Conservation (phyloP, 768 basidiomycete genomes). For the Kwoniella europaea region DNA sequence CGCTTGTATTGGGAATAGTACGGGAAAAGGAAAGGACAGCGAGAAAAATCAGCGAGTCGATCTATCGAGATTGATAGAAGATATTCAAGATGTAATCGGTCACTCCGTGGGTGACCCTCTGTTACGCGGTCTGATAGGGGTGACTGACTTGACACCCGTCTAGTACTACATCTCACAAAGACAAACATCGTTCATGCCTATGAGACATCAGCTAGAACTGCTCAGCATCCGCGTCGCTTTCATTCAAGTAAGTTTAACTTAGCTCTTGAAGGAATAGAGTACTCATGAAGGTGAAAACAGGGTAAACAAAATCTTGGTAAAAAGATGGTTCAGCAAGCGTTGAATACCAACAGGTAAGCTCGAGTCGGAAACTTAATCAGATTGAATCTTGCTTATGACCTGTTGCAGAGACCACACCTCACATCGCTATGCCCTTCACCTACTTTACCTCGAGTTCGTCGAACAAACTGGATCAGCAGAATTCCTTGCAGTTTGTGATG, state of each 20-base stretch:
- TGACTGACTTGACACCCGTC: conserved; percentile 4
- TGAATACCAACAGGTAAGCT: conserved; percentile 9
- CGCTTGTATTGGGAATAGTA: conserved; percentile 2
- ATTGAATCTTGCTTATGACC: background rate
- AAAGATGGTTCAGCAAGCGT: conserved; percentile 20
- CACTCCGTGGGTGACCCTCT: conserved; percentile 25
- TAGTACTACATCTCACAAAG: conserved; percentile 20
- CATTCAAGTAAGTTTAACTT: conserved; percentile 15
- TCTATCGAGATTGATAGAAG: conserved; percentile 13
- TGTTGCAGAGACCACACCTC: conserved; percentile 2
- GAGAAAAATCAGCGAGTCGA: conserved; percentile 3
- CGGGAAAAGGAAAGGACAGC: conserved; percentile 18
- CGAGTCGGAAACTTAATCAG: background rate
- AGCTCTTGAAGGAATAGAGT: background rate
- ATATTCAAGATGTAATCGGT: conserved; percentile 31
- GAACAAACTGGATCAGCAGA: conserved; percentile 26
- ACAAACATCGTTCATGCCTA: conserved; percentile 13
- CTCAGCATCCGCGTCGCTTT: conserved; percentile 24
- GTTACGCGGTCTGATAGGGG: background rate
- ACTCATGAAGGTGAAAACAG: conserved; percentile 5
- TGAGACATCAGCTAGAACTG: conserved; percentile 20
- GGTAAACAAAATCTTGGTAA: conserved; percentile 19
- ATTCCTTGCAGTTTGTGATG: conserved; percentile 23
- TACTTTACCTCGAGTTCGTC: conserved; percentile 31
- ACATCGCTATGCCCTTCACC: conserved; percentile 35